Evolutionary conservation across 164 flowering plant species (phyloP).

Genomic region (Buxus sempervirens): DNA sequence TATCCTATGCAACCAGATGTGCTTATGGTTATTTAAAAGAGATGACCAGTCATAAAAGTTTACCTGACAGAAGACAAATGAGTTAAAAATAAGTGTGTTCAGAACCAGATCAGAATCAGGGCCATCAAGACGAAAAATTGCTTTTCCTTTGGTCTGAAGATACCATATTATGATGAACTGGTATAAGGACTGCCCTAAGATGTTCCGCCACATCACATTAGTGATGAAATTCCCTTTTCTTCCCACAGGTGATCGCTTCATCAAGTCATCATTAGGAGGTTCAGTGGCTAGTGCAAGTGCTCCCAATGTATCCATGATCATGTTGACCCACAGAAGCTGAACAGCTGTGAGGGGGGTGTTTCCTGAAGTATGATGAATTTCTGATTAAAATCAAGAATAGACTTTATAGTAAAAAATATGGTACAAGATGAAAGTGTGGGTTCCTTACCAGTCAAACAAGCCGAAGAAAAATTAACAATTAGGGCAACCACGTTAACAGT

Average conservation of each 20-base stretch:
- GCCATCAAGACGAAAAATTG: constrained; percentile 56
- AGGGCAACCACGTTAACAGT: constrained; percentile 93
- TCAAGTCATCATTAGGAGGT: constrained; percentile 80
- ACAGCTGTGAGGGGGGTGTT: constrained; percentile 91
- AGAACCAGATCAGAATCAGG: constrained; percentile 60
- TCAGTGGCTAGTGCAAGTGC: constrained; percentile 96
- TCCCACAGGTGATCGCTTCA: constrained; percentile 85
- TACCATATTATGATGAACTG: constrained; percentile 80
- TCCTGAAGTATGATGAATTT: constrained; percentile 65
- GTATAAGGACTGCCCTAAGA: constrained; percentile 79
- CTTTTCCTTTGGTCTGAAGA: constrained; percentile 76
- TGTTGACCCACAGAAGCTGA: constrained; percentile 95
- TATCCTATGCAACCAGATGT: neutral
- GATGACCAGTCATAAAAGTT: too few species aligned
- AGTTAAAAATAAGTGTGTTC: constrained; percentile 83
- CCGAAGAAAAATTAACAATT: constrained; percentile 85
- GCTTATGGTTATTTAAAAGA: too few species aligned
- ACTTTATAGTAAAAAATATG: too few species aligned
- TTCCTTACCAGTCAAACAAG: constrained; percentile 76
- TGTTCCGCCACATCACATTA: constrained; percentile 96
- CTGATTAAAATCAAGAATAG: too few species aligned
- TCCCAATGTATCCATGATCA: constrained; percentile 98
- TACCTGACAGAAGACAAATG: constrained; percentile 97
- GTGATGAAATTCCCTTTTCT: constrained; percentile 87
- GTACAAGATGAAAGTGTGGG: too few species aligned